Conservation (phyloP, 192 early-diverging fungal genomes). For the Ambispora gerdemannii region DNA sequence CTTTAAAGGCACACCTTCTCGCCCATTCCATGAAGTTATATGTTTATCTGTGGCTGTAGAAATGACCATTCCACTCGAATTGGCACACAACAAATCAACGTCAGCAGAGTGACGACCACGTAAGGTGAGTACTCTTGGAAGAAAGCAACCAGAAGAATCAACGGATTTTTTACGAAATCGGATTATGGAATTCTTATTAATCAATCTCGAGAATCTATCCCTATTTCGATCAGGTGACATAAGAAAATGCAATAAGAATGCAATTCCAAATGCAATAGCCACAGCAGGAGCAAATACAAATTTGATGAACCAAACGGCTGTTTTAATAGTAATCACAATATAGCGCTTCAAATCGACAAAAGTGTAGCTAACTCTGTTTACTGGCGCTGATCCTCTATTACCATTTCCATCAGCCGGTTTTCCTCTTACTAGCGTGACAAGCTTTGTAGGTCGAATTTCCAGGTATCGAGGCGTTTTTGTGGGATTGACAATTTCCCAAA, state of each 20-base stretch:
- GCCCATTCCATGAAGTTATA: constrained; percentile 29
- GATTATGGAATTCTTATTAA: not conserved
- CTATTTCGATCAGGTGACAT: not conserved
- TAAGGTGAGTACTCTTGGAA: constrained; percentile 13
- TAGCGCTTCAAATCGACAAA: not conserved
- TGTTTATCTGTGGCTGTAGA: constrained; percentile 18
- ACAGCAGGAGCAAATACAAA: not conserved
- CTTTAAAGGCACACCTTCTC: constrained; percentile 1
- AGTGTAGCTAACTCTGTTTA: not conserved
- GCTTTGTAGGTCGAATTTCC: constrained; percentile 42
- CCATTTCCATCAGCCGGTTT: not conserved
- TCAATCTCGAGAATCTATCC: not conserved
- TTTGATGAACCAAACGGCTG: not conserved
- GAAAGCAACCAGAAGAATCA: not conserved
- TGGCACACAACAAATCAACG: constrained; percentile 21
- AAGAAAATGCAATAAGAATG: not conserved
- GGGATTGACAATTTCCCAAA: constrained; percentile 56
- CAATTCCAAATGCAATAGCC: constrained; percentile 7
- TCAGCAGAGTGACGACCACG: constrained; percentile 27
- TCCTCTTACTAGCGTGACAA: not conserved
- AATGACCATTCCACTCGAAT: constrained; percentile 17
- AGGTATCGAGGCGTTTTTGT: constrained; percentile 43
- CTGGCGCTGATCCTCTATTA: not conserved
- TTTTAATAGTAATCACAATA: not conserved
- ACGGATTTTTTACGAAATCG: not conserved